Evolutionary conservation across 2,329 filamentous ascomycete genomes (phyloP).

Genomic region (Endoconidiophora laricicola): DNA sequence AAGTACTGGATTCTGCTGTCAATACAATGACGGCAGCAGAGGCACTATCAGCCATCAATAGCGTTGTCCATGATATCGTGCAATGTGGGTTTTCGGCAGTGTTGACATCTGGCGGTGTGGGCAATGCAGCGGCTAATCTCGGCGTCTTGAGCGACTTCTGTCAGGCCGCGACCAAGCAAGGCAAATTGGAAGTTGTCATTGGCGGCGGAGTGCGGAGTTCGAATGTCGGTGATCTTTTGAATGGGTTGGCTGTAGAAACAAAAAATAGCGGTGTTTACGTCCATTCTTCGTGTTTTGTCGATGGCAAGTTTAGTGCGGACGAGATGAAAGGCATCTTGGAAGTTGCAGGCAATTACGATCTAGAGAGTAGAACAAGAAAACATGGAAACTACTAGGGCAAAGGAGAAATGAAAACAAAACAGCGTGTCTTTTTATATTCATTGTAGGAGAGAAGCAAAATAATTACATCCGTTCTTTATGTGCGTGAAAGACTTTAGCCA

Average conservation of each 20-base stretch:
- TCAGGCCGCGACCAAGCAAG: too few species aligned
- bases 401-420: background rate
- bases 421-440: background rate
- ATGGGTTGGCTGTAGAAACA: background rate
- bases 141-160: conserved; percentile 18
- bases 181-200: conserved; percentile 30
- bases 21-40: conserved; percentile 10
- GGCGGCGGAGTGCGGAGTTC: conserved; percentile 32
- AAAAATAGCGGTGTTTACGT: conserved; percentile 7
- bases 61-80: conserved; percentile 22
- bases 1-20: conserved; percentile 21
- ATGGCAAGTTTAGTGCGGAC: conserved; percentile 7
- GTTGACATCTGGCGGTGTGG: conserved; percentile 35
- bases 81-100: conserved; percentile 32
- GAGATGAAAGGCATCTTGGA: conserved; percentile 7
- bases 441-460: background rate
- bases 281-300: conserved; percentile 13
- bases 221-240: conserved; percentile 20
- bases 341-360: background rate
- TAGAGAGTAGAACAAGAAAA: background rate
- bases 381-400: background rate
- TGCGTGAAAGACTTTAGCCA: background rate
- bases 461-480: background rate
- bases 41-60: conserved; percentile 11
- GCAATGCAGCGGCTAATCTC: conserved; percentile 25